These are phyloP conservation scores for Voacanga thouarsii DNA, from an alignment of 257 asterid genomes.

Conservation along the genomic window DNA sequence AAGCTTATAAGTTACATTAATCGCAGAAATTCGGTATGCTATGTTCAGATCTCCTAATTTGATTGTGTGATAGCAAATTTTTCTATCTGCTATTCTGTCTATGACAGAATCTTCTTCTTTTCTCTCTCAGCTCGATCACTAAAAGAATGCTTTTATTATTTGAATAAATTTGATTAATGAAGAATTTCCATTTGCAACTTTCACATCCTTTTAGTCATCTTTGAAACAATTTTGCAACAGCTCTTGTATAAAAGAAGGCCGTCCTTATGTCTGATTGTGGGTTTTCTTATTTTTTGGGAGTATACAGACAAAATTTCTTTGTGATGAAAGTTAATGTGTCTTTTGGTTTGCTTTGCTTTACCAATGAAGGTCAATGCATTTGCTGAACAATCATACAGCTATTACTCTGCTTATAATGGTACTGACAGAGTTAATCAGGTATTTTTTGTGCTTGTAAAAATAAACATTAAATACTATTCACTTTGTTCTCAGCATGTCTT, in stretches of 20 bases:
- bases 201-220: background rate
- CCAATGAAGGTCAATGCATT: conserved; percentile 42
- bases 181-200: background rate
- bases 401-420: conserved; percentile 74
- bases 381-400: conserved; percentile 55
- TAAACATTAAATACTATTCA: background rate
- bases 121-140: background rate
- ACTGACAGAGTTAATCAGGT: conserved; percentile 76
- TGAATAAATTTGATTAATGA: background rate
- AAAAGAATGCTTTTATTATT: background rate
- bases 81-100: background rate
- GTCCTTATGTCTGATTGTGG: background rate
- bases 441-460: conserved; percentile 17
- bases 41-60: background rate
- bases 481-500: background rate
- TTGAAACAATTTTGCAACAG: background rate
- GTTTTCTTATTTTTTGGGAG: background rate
- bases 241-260: background rate
- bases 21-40: conserved; percentile 48
- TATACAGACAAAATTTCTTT: background rate
- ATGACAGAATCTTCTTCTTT: background rate
- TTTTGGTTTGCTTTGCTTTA: conserved; percentile 21
- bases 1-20: conserved; percentile 49
- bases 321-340: background rate
- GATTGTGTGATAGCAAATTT: background rate